Base-by-base conservation (phyloP, 768 basidiomycete species). In the Panaeolus papilionaceus region DNA sequence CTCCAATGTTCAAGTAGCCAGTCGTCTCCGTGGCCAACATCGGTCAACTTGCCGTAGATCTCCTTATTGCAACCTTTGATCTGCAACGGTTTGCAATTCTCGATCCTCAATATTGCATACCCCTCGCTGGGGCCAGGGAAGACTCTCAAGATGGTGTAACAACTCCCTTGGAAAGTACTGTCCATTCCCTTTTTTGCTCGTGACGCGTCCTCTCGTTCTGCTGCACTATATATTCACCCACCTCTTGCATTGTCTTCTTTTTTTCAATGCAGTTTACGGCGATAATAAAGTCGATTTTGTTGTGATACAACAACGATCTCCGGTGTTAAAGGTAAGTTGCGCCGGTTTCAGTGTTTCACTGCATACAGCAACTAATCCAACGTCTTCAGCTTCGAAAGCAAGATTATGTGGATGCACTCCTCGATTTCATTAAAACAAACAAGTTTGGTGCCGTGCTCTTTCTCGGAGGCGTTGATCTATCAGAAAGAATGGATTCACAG, bases 1-100 rank as follows among this genome's bases (percentile, higher is more conserved):
- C 54, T 49, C 26, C 44, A 33, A 63, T 51, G 68, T 61, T 62
- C 28, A 49, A 49, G 20, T 69, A 88, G 86, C 93, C 94, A 39
- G 74, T 93, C 51, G 92, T 95, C 11, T 94, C 93, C 5, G 86
- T 88, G 11, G 93, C 91, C 61, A 95, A 95, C 79, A 85, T 95
- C 49, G 83, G 88, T n/a, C 93, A 95, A 73, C 83, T 95, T 12
- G 87, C 92, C 0, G 88, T 81, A 10, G 93, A 95, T 77, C 79
- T 95, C 18, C 79, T 95, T 68, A 89, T 94, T 69, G 77, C 89
- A 4, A 89, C 90, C 1, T 80, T 93, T 61, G 82, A 81, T 38
- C 82, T 95, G 23, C 76, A 80, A 63, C 81, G 85, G 58, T 78
- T 93, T 8, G 94, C 90, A 39, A 77, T 87, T 10, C 82, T 94